Evolutionary conservation across 176 grass and related monocot species (phyloP).

Genomic region (Eleusine coracana): DNA sequence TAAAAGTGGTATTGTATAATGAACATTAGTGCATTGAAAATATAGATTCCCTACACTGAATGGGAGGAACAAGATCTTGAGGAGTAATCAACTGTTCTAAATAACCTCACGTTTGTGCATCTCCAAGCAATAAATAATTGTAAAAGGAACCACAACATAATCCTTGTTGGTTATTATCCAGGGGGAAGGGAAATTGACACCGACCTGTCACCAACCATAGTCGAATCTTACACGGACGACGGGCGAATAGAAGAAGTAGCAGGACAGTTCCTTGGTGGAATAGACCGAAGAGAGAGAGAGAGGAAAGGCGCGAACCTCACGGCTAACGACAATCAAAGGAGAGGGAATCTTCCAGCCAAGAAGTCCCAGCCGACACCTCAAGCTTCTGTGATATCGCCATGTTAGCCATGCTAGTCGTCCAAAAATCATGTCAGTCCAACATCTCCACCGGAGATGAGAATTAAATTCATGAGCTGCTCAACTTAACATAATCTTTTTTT

Average conservation of each 20-base stretch:
- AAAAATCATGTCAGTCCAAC: too few relatives aligned
- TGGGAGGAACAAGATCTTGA: too few relatives aligned
- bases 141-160: not conserved
- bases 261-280: slow-evolving; percentile 11
- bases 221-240: not conserved
- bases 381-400: not conserved
- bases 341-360: slow-evolving; percentile 27
- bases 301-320: not conserved
- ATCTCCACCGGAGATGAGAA: too few relatives aligned
- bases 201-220: not conserved
- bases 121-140: too few relatives aligned
- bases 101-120: too few relatives aligned
- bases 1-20: too few relatives aligned
- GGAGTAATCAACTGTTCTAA: too few relatives aligned
- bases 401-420: too few relatives aligned
- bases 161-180: not conserved
- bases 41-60: too few relatives aligned
- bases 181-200: not conserved
- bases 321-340: not conserved
- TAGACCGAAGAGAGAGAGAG: not conserved
- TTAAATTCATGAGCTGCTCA: too few relatives aligned
- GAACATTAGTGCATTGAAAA: too few relatives aligned
- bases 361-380: not conserved
- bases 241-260: not conserved
- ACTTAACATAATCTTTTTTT: too few relatives aligned